Evolutionary conservation across 495 filamentous ascomycete genomes (phyloP), one percentile per base, ranked within the genome.

Genomic region (Aspergillus taichungensis): DNA sequence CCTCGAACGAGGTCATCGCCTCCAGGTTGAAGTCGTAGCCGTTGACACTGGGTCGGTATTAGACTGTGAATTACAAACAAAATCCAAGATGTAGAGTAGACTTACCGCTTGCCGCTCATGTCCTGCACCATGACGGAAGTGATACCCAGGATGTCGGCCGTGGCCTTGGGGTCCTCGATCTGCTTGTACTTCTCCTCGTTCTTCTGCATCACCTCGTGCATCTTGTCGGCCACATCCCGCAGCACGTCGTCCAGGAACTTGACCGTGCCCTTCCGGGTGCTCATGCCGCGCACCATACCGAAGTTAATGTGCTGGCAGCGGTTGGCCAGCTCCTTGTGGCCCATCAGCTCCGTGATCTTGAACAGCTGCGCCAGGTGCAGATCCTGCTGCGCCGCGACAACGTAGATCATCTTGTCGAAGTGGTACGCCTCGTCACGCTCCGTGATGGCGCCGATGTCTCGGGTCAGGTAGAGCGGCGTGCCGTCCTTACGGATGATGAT

Each of bases 321-420:
- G 27, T 67, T 68, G 28, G 76, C 68, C 30, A 82, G 59, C 24
- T 85, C 78, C 48, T 77, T 77, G 46, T 68, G 60, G 30, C 80
- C 83, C 77, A 85, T 83, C 29, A 81, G 63, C 55, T 85, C 79
- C 14, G 79, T 66, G 39, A 84, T 76, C 63, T 83, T 83, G 74
- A 86, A 85, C 24, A 87, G 67, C 60, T 84, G 80, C 14, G 74
- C 76, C 24, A 88, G 63, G 60, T 88, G 83, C n/a, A 83, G 64
- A 58, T 84, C 79, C 62, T 87, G 82, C 56, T 86, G 80, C 3
- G 71, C 67, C 6, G 79, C 77, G 45, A 87, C 77, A 13, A 87
- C 82, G 59, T 86, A 88, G 41, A 88, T 77, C 81, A 87, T 83
- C 67, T 80, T 79, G 59, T 87, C 84, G 53, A 85, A 85, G 42